phyloP scores from a whole-genome alignment of 108 stramenopile species.

The Cyclotella baltica region DNA sequence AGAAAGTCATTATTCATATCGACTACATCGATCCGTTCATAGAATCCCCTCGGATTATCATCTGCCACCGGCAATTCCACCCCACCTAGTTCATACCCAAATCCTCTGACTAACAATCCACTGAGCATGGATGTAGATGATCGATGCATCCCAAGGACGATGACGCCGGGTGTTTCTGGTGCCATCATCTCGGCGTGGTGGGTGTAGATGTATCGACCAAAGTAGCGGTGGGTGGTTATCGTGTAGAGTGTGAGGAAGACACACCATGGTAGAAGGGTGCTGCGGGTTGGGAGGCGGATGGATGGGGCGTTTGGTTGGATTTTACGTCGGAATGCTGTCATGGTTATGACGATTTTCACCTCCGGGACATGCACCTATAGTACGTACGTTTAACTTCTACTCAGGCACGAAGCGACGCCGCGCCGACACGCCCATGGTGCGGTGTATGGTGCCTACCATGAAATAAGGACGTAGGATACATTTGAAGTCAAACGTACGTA shows the following conservation, averaged over 20 bases:
- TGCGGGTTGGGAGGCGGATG: not conserved
- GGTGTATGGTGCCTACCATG: too few species aligned
- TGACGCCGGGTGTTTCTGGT: not conserved
- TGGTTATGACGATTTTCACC: too few species aligned
- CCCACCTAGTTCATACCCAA: constrained; percentile 1
- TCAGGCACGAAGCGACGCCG: too few species aligned
- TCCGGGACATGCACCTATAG: too few species aligned
- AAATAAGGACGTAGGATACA: too few species aligned
- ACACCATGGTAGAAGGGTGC: not conserved
- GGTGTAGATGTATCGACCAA: not conserved
- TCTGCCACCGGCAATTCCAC: not conserved
- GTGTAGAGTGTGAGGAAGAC: not conserved
- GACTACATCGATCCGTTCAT: not conserved
- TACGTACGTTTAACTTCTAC: too few species aligned
- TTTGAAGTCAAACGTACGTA: too few species aligned
- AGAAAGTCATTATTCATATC: not conserved
- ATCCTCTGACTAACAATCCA: not conserved
- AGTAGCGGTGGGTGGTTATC: not conserved
- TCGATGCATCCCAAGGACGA: constrained; percentile 5
- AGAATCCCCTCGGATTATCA: constrained; percentile 3
- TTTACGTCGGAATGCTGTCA: not conserved
- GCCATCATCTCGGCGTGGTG: not conserved
- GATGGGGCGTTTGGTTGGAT: not conserved
- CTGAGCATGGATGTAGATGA: not conserved
- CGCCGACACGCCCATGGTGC: too few species aligned